Evolutionary conservation across 495 filamentous ascomycete genomes (phyloP), one percentile per base, ranked within the genome.

Genomic region (Aspergillus bridgeri): DNA sequence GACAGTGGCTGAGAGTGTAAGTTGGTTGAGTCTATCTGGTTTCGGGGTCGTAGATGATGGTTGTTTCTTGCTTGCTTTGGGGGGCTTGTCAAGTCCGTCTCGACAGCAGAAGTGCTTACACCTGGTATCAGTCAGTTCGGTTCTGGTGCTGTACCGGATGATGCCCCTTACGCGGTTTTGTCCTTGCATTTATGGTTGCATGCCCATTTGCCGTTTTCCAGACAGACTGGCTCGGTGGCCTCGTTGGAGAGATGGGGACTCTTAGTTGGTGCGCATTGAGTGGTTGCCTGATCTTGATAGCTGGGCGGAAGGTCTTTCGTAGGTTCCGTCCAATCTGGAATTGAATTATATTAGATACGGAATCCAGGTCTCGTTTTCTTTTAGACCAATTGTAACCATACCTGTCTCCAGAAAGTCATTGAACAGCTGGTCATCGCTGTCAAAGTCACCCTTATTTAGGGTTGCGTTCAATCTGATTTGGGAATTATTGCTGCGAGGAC

Each of bases 51-150:
- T 17, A 0, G 29, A 47, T 2, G 38, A 21, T 6, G 61, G 21
- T 25, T 60, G 68, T 48, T 68, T 78, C 44, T 75, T 79, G n/a
- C 72, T 68, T 1, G 74, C 69, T 57, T 86, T 91, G 6, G 87
- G 85, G 29, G 84, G 87, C 54, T 89, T 95, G 29, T 92, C 87
- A 5, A 94, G 64, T 2, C 93, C 93, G 48, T 96, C 89, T n/a
- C 83, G 84, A 67, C 94, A 98, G 64, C 94, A 98, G 38, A 84
- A 71, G 63, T 98, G 94, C 63, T 87, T 89, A 71, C 88, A 91
- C 43, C 83, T 86, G 53, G 17, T 5, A 23, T 5, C 18, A 6
- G 18, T 51, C 46, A 45, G 5, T 47, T n/a, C 43, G 38, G 21
- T 17, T 9, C 43, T 19, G 5, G 21, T 29, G 38, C 7, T 20